A percentile compares a stretch with the other conserved stretches of the same genome.
phyloP scores from a whole-genome alignment of 768 basidiomycete genomes.

The Pisolithus microcarpus region DNA sequence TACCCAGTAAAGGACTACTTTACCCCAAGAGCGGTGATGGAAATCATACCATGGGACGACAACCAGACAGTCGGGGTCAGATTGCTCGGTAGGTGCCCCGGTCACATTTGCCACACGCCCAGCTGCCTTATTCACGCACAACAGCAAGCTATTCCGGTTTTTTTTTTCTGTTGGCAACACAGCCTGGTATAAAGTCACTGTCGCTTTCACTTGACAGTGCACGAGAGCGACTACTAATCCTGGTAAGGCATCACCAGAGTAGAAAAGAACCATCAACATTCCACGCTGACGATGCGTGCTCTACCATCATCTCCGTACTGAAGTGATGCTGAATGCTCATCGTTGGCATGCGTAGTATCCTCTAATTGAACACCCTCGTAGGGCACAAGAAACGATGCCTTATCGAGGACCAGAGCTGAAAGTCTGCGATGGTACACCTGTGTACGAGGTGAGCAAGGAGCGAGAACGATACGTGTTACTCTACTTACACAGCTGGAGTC shows the following conservation, averaged over 20 bases:
- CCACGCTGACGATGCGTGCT: conserved; percentile 47
- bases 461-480: not conserved
- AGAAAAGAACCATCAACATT: conserved; percentile 28
- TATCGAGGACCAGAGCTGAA: conserved; percentile 59
- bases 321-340: conserved; percentile 23
- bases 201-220: conserved; percentile 71
- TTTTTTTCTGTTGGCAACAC: conserved; percentile 76
- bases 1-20: conserved; percentile 62
- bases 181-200: conserved; percentile 83
- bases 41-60: conserved; percentile 74
- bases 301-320: conserved; percentile 50
- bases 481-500: conserved; percentile 78
- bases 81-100: conserved; percentile 57
- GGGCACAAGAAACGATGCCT: conserved; percentile 10
- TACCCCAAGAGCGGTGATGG: conserved; percentile 62
- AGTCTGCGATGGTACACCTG: conserved; percentile 55
- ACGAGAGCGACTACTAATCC: conserved; percentile 53
- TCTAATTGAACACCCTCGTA: conserved; percentile 7
- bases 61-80: conserved; percentile 74
- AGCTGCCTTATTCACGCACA: conserved; percentile 9
- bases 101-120: not conserved
- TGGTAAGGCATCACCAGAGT: conserved; percentile 7
- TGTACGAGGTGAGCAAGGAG: not conserved
- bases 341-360: conserved; percentile 12
- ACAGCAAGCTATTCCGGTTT: conserved; percentile 72